A percentile compares a stretch with the other conserved stretches of the same genome.
phyloP scores from a whole-genome alignment of 2,329 filamentous ascomycete genomes.

The Aureobasidium sp. region DNA sequence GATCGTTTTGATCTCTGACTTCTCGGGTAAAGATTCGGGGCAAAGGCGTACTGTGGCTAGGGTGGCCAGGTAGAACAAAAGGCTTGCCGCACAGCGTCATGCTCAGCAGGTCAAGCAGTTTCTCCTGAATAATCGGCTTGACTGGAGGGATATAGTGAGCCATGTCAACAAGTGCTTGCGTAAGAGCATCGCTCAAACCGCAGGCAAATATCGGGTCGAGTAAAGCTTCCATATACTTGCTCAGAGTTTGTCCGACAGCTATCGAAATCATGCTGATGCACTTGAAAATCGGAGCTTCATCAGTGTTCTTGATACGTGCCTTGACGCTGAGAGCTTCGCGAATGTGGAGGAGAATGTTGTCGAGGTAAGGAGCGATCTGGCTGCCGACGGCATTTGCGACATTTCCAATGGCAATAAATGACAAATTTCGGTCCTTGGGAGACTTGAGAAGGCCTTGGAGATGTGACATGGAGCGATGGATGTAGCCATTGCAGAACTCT shows the following conservation, averaged over 20 bases:
- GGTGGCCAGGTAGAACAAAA: conserved; percentile 87
- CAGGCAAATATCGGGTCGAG: conserved; percentile 96
- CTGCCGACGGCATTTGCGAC: conserved; percentile 95
- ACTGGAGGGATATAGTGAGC: conserved; percentile 97
- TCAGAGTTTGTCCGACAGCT: conserved; percentile 90
- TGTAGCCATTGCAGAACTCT: conserved; percentile 78
- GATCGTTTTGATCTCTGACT: conserved; percentile 73
- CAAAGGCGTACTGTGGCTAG: conserved; percentile 73
- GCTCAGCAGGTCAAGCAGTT: conserved; percentile 89
- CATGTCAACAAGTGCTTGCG: conserved; percentile 95
- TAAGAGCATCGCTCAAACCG: conserved; percentile 85
- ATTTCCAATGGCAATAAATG: conserved; percentile 92
- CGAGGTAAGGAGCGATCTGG: conserved; percentile 88
- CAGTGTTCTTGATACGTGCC: conserved; percentile 55
- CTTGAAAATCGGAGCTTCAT: conserved; percentile 78
- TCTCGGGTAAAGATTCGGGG: conserved; percentile 65
- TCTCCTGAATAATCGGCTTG: conserved; percentile 85
- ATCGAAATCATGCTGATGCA: conserved; percentile 95
- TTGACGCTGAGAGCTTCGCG: conserved; percentile 81
- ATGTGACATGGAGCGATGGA: conserved; percentile 96
- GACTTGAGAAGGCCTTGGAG: conserved; percentile 89
- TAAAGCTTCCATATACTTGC: conserved; percentile 95
- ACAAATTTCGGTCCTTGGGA: conserved; percentile 87
- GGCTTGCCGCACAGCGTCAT: conserved; percentile 86
- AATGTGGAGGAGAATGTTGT: conserved; percentile 88